Evolutionary conservation across 768 basidiomycete genomes (phyloP), one percentile per base, ranked within the genome.

Genomic region (Tremella fuciformis): DNA sequence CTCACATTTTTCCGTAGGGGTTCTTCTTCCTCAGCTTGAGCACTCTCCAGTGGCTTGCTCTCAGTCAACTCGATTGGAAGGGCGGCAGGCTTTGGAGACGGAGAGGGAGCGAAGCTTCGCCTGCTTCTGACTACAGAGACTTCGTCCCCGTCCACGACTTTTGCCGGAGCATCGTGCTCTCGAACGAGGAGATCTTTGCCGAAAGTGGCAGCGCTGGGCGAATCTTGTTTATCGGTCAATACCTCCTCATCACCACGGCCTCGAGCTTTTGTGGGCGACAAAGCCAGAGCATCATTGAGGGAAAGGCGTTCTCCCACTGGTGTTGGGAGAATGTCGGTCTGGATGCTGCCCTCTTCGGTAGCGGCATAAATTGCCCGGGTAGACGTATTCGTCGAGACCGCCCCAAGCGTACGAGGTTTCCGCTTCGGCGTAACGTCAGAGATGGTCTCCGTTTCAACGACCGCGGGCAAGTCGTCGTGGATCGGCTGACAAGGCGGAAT

Each of bases 231-330:
- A 8, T 46, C 42, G 42, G 22, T 18, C 42, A n/a, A 46, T 4
- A 46, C n/a, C n/a, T 46, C 42, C n/a, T 46, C 6, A 46, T 46
- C 42, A n/a, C n/a, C n/a, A 46, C 15, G n/a, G n/a, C 42, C 42
- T 6, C 16, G n/a, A 4, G n/a, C 42, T 46, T 46, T 22, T 15
- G n/a, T 46, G n/a, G 42, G 42, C n/a, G 42, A 6, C 42, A 46
- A 15, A 22, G 22, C 22, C 42, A 22, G 22, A 4, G 42, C 42
- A 34, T 34, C 29, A 11, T 34, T 34, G 29, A 34, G 29, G 6
- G 29, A 34, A 4, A 34, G 29, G 29, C 29, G 29, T 34, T 34
- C 29, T 4, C 29, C 29, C 29, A 34, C 29, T 34, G 29, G 29
- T 34, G 29, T 34, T 6, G 29, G 29, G 4, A 34, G 29, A 34